Evolutionary conservation across 805 yeast genomes (phyloP).

Genomic region (Candida xyloterini): DNA sequence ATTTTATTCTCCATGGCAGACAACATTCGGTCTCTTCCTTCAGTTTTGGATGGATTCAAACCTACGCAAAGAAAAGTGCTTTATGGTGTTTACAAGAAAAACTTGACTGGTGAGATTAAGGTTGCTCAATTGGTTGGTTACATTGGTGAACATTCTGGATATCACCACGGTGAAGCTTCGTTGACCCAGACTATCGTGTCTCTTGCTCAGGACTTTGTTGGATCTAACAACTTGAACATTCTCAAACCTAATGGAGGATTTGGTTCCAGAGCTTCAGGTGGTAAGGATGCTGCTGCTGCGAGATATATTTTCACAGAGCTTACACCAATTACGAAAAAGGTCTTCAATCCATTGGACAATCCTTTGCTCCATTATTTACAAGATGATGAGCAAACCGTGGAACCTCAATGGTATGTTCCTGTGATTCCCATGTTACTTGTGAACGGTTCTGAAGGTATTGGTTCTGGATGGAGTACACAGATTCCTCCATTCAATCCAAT

Average conservation of each 20-base stretch:
- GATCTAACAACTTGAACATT: slow-evolving; percentile 82
- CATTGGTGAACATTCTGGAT: slow-evolving; percentile 83
- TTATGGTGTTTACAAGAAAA: slow-evolving; percentile 82
- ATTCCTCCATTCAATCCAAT: slow-evolving; percentile 88
- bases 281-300: slow-evolving; percentile 97
- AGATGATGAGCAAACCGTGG: slow-evolving; percentile 92
- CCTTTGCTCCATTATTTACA: slow-evolving; percentile 74
- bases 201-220: slow-evolving; percentile 91
- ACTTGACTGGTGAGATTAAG: slow-evolving; percentile 72
- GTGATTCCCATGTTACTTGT: slow-evolving; percentile 93
- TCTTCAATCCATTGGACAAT: slow-evolving; percentile 79
- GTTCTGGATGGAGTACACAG: slow-evolving; percentile 97
- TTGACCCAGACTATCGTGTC: slow-evolving; percentile 88
- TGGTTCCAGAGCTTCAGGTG: slow-evolving; percentile 95
- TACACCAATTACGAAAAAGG: slow-evolving; percentile 65
- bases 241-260: slow-evolving; percentile 91
- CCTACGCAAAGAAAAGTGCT: slow-evolving; percentile 96
- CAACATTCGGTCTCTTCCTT: slow-evolving; percentile 91
- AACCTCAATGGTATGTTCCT: slow-evolving; percentile 94
- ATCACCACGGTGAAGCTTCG: slow-evolving; percentile 93
- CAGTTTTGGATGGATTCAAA: slow-evolving; percentile 89
- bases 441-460: slow-evolving; percentile 97
- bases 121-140: slow-evolving; percentile 91
- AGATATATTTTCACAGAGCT: slow-evolving; percentile 93
- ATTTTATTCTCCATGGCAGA: slow-evolving; percentile 96